Evolutionary conservation across 2,329 filamentous ascomycete genomes (phyloP).

Genomic region (Thelonectria blattea): DNA sequence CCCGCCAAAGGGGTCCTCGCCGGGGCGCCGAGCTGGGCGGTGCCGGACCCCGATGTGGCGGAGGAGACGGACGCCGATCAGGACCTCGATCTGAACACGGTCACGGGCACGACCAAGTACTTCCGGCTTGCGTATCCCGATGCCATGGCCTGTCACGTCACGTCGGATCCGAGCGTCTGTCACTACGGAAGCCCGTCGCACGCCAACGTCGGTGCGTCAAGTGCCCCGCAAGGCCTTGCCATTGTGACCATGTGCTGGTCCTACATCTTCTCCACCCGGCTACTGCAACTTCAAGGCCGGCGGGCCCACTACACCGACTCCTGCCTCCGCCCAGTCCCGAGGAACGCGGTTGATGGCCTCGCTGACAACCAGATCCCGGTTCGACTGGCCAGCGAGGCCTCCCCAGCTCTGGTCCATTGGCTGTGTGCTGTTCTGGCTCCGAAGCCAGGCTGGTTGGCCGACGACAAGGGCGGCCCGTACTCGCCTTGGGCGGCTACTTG

Average conservation of each 20-base stretch:
- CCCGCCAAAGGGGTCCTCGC: constrained; percentile 33
- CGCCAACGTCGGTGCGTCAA: constrained; percentile 25
- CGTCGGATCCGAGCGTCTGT: constrained; percentile 26
- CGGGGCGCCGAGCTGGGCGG: constrained; percentile 34
- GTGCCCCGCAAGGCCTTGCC: constrained; percentile 34
- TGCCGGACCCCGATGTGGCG: constrained; percentile 32
- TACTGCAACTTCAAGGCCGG: constrained; percentile 37
- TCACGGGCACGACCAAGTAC: constrained; percentile 36
- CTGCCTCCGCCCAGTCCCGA: constrained; percentile 32
- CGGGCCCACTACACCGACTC: constrained; percentile 34
- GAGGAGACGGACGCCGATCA: constrained; percentile 7
- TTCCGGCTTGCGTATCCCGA: constrained; percentile 35
- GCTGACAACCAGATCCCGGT: constrained; percentile 28
- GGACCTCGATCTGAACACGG: constrained; percentile 30
- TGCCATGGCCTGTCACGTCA: constrained; percentile 30
- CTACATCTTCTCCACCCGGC: constrained; percentile 38
- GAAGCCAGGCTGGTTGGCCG: constrained; percentile 29
- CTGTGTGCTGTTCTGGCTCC: constrained; percentile 37
- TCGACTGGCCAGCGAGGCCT: constrained; percentile 28
- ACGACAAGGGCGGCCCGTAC: constrained; percentile 26
- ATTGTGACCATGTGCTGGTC: constrained; percentile 39
- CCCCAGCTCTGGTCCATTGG: constrained; percentile 35
- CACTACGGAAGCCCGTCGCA: constrained; percentile 29
- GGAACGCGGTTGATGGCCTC: constrained; percentile 24
- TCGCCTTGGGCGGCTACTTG: constrained; percentile 32